phyloP scores from a whole-genome alignment of 1,284 basidiomycete species.

The Grifola frondosa region DNA sequence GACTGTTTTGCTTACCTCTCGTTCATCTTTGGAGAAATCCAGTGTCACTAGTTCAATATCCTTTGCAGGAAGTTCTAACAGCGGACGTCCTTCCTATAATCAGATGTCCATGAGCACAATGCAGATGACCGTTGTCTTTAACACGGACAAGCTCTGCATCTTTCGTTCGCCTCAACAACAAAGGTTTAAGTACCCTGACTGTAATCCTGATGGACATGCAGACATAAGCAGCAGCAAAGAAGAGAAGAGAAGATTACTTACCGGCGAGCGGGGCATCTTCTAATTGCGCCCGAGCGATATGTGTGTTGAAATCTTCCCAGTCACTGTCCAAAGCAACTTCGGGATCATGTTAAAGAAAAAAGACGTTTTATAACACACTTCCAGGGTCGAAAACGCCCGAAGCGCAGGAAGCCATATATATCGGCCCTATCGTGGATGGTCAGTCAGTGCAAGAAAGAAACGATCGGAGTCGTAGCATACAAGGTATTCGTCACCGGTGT shows the following conservation, averaged over 20 bases:
- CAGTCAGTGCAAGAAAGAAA: not conserved
- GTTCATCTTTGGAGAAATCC: conserved; percentile 60
- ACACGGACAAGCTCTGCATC: conserved; percentile 43
- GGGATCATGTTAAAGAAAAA: not conserved
- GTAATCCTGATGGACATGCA: conserved; percentile 61
- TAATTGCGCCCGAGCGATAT: conserved; percentile 54
- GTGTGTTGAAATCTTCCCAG: conserved; percentile 57
- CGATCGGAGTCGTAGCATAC: conserved; percentile 32
- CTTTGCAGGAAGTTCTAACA: conserved; percentile 59
- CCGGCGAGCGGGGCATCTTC: conserved; percentile 58
- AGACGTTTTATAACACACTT: conserved; percentile 34
- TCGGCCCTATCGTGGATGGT: conserved; percentile 46
- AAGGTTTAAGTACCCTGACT: conserved; percentile 57
- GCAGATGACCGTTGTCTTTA: not conserved
- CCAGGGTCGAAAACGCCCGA: conserved; percentile 65
- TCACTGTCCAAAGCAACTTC: conserved; percentile 33
- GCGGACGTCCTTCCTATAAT: conserved; percentile 51
- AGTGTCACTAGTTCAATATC: conserved; percentile 56
- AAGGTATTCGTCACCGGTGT: conserved; percentile 71
- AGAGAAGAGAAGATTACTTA: conserved; percentile 16
- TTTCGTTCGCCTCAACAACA: conserved; percentile 64
- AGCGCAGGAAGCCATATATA: conserved; percentile 66
- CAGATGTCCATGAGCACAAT: not conserved
- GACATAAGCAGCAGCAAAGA: conserved; percentile 18
- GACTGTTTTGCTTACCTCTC: conserved; percentile 43